Evolutionary conservation across 2,329 filamentous ascomycete species (phyloP), one percentile per base, ranked within the genome.

Genomic region (Fusarium subtropicale): DNA sequence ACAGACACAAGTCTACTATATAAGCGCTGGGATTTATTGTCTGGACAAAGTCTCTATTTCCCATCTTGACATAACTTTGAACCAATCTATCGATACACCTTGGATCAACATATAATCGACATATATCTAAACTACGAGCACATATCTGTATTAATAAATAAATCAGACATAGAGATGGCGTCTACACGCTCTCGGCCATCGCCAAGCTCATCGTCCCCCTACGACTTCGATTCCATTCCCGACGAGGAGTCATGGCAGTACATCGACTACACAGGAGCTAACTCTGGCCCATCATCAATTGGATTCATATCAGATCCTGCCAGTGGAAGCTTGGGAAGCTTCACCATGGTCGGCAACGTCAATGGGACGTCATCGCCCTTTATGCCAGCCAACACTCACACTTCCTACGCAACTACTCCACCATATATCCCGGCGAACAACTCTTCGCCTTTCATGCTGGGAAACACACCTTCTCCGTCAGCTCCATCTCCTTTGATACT

Each of bases 301-400:
- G 81, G 79, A 20, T 84, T 86, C 63, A 76, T 84, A 20, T 81
- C 83, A 28, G 86, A 86, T 65, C 85, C 86, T 7, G 81, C 81
- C 13, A 85, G 81, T 69, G 81, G 82, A 16, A 87, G 85, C 62
- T 75, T 87, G 69, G 81, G 80, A 38, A 85, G 85, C 24, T 88
- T 83, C 76, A 80, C 79, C 15, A 76, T 87, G 44, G 75, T 87
- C 47, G 79, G 81, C 31, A 80, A 81, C 65, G 70, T 75, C 5
- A 41, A 70, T 22, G 72, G 67, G 8, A 71, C 67, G 6, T 47
- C 67, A 15, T 58, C 67, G 20, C 47, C 67, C n/a, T 71, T 68
- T 18, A 47, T 71, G 8, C 28, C 56, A 12, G 48, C 50, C 22
- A 62, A 57, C 28, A 57, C 68, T 3, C 45, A 64, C 11, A 57